Evolutionary conservation across 2,329 filamentous ascomycete genomes (phyloP).

Genomic region (Lachnellula cervina): DNA sequence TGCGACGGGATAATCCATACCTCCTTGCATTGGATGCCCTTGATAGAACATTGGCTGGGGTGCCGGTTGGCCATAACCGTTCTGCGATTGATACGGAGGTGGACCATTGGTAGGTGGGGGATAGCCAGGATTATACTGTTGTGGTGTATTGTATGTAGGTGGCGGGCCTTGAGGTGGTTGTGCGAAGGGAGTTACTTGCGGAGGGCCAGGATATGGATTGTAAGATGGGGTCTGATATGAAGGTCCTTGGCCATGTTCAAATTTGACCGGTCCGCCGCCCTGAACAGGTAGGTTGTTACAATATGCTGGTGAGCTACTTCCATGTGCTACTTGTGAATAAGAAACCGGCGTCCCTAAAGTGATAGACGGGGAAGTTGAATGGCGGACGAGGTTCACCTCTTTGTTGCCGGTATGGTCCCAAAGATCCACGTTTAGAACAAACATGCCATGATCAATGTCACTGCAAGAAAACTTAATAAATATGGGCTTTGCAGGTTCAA

Average conservation of each 20-base stretch:
- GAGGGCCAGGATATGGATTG: constrained; percentile 25
- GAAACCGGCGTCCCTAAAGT: constrained; percentile 75
- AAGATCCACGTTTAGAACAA: constrained; percentile 64
- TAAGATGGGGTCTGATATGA: constrained; percentile 13
- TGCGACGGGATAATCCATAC: constrained; percentile 6
- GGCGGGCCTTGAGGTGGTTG: constrained; percentile 9
- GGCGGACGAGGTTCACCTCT: constrained; percentile 66
- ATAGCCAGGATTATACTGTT: constrained; percentile 22
- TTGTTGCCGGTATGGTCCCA: constrained; percentile 56
- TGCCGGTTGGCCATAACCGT: constrained; percentile 37
- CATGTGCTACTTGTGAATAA: constrained; percentile 53
- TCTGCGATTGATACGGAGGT: constrained; percentile 27
- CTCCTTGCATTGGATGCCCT: constrained; percentile 7
- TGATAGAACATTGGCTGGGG: constrained; percentile 19
- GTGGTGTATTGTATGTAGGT: constrained; percentile 13
- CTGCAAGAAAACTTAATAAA: constrained; percentile 35
- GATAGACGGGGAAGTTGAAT: constrained; percentile 69
- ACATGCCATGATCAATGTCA: constrained; percentile 64
- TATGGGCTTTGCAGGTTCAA: background rate
- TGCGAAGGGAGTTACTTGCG: constrained; percentile 24
- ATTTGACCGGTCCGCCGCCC: constrained; percentile 13
- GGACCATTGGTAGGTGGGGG: constrained; percentile 13
- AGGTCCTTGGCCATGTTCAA: constrained; percentile 10
- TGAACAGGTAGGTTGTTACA: constrained; percentile 19
- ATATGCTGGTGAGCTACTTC: constrained; percentile 29